These are phyloP conservation scores for Boletus rubropictus DNA, from an alignment of 768 basidiomycete species.

Conservation along the genomic window DNA sequence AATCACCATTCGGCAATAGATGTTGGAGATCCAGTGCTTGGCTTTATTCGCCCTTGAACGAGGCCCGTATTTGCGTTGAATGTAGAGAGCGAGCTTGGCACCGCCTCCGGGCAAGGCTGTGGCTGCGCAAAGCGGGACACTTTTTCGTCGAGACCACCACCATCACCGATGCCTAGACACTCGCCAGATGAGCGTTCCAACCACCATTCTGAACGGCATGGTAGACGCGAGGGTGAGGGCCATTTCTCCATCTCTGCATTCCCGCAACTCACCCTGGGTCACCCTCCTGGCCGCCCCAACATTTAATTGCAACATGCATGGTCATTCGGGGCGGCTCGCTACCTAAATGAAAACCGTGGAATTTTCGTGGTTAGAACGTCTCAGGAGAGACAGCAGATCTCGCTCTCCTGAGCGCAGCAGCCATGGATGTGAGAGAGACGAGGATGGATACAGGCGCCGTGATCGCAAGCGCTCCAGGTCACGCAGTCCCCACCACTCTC, in stretches of 20 bases:
- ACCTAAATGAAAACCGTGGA: neutral
- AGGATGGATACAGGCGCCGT: slow-evolving; percentile 3
- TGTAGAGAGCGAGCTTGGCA: too few species aligned
- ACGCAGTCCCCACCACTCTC: slow-evolving; percentile 11
- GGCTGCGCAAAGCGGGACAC: neutral
- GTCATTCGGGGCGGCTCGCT: slow-evolving; percentile 17
- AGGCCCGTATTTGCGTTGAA: too few species aligned
- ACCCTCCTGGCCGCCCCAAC: slow-evolving; percentile 24
- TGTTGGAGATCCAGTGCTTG: too few species aligned
- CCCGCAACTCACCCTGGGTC: slow-evolving; percentile 20
- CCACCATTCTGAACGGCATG: slow-evolving; percentile 5
- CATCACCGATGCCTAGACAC: slow-evolving; percentile 10
- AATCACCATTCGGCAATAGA: neutral
- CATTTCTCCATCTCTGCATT: neutral
- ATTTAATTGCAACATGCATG: slow-evolving; percentile 1
- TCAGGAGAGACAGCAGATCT: slow-evolving; percentile 21
- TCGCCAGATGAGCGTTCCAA: slow-evolving; percentile 7
- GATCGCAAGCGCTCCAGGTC: slow-evolving; percentile 23
- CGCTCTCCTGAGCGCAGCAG: slow-evolving; percentile 19
- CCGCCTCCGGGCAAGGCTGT: too few species aligned
- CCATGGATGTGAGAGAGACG: slow-evolving; percentile 8
- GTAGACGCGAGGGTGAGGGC: slow-evolving; percentile 24
- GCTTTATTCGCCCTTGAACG: neutral
- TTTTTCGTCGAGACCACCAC: neutral
- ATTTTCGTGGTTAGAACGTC: slow-evolving; percentile 12